Conservation (phyloP, 2,329 filamentous ascomycete genomes). For the Pseudopyrenochaeta lycopersici region DNA sequence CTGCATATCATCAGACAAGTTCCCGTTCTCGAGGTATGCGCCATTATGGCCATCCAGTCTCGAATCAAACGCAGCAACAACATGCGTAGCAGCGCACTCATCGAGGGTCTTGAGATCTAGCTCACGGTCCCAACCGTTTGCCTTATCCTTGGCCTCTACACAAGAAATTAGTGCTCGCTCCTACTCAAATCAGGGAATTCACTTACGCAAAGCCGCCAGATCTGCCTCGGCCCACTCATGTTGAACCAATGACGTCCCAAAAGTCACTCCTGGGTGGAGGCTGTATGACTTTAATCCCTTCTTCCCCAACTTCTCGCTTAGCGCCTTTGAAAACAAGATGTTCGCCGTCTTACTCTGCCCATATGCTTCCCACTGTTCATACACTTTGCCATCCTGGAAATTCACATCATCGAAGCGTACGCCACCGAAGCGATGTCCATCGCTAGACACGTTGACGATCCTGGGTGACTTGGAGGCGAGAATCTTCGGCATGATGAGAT, state of each 20-base stretch:
- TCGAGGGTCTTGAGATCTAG: conserved; percentile 37
- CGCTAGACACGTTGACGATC: conserved; percentile 55
- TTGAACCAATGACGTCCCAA: conserved; percentile 33
- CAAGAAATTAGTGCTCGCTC: too few relatives aligned
- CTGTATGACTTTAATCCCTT: conserved; percentile 37
- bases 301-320: conserved; percentile 30
- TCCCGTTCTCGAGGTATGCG: conserved; percentile 35
- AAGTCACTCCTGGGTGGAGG: conserved; percentile 39
- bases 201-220: conserved; percentile 25
- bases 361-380: conserved; percentile 57
- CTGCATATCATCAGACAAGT: conserved; percentile 25
- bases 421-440: conserved; percentile 50
- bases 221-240: conserved; percentile 30
- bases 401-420: conserved; percentile 56
- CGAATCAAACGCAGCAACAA: conserved; percentile 41
- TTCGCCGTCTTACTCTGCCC: conserved; percentile 64
- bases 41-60: conserved; percentile 35
- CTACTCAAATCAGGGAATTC: background rate
- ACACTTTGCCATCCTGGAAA: conserved; percentile 53
- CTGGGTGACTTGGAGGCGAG: conserved; percentile 42
- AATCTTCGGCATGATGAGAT: conserved; percentile 56
- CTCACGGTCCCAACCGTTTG: conserved; percentile 28
- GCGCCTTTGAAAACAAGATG: conserved; percentile 44
- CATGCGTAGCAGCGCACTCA: conserved; percentile 41
- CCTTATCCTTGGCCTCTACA: conserved; percentile 16